Evolutionary conservation across 345 rosid genomes (phyloP).

Genomic region (Excoecaria agallocha): DNA sequence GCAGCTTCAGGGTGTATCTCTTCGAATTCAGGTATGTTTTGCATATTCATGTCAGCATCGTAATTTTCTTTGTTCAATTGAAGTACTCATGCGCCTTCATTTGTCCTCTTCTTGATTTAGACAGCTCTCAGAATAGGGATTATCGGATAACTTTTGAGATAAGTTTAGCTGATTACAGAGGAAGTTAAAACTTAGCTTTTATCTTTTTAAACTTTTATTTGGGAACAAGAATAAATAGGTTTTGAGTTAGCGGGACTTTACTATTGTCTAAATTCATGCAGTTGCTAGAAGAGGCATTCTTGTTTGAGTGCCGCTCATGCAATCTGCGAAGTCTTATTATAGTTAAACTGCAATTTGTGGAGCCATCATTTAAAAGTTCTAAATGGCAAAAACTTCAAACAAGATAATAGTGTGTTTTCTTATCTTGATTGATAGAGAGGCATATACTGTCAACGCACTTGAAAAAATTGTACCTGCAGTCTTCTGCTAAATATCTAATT

Average conservation of each 20-base stretch:
- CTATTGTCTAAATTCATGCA: neutral
- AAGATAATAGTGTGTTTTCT: neutral
- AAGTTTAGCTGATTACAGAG: neutral
- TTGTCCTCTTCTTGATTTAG: neutral
- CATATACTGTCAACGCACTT: neutral
- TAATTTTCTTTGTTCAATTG: neutral
- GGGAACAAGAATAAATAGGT: neutral
- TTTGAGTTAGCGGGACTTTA: neutral
- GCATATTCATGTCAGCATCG: neutral
- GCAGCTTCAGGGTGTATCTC: slow-evolving; percentile 96
- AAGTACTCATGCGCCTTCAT: neutral
- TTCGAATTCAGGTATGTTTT: slow-evolving; percentile 74
- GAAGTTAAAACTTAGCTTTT: no score
- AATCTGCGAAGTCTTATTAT: neutral
- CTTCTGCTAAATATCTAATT: neutral
- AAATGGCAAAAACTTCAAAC: neutral
- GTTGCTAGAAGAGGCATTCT: neutral
- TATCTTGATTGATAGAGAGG: neutral
- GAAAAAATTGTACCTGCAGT: neutral
- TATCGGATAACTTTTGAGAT: neutral
- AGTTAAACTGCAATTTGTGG: neutral
- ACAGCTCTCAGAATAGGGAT: neutral
- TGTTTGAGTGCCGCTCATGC: neutral
- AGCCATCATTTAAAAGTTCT: neutral
- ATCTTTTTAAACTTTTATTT: neutral